Evolutionary conservation across 192 early-diverging fungal species (phyloP), one percentile per base, ranked within the genome.

Genomic region (Umbelopsis isabellina): DNA sequence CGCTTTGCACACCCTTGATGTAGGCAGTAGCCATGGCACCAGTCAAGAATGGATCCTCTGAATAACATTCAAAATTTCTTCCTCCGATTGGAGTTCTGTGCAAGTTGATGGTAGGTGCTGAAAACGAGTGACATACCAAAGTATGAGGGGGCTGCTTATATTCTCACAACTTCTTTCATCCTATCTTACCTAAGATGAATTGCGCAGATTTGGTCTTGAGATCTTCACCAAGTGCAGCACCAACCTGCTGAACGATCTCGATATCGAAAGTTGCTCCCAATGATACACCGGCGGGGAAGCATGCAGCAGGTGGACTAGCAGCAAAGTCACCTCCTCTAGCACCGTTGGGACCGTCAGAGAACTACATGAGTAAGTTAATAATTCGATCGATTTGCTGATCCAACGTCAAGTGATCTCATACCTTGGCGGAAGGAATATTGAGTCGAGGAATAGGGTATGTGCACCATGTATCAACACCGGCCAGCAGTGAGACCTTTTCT

Each of bases 1-100:
- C 51, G 70, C 50, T 82, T 66, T 89, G 87, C 11, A 85, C 74
- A 21, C 87, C 87, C 51, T 75, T 76, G 20, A 86, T 77, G 0
- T 81, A 74, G 11, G 84, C 77, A n/a, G 46, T 49, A 8, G 81
- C 81, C 82, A 89, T 84, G 69, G 71, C 47, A 1, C 80, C 76
- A 4, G 78, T 77, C 30, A 89, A 72, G 69, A 79, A 76, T 18
- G 87, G 87, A 65, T 89, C 87, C n/a, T 69, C 68, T 3, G 49
- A 49, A 16, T 52, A 52, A n/a, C 68, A 52, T 35, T 69, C 68
- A 21, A 69, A 69, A 22, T 69, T 69, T 13, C 68, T 47, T 49
- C 68, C 68, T 22, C 49, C 49, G 10, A 69, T 20, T 41, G 68
- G 68, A 18, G 51, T 50, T 53, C 68, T 69, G 37, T 49, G 49